Evolutionary conservation across 768 basidiomycete species (phyloP).

Genomic region (Tricholoma sp.): DNA sequence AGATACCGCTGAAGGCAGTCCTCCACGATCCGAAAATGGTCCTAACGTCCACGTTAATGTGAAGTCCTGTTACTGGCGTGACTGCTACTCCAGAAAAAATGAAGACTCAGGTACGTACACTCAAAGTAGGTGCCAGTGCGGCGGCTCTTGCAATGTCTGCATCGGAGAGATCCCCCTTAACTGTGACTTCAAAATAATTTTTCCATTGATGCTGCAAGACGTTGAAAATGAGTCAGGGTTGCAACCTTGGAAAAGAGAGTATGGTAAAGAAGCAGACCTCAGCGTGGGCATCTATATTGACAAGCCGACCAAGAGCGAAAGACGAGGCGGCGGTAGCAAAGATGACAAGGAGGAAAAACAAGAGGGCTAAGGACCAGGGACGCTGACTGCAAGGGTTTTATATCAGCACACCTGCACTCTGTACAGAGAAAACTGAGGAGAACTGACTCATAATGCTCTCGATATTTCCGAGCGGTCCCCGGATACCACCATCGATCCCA

Average conservation of each 20-base stretch:
- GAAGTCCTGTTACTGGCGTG: constrained; percentile 20
- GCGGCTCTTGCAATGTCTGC: constrained; percentile 28
- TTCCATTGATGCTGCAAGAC: constrained; percentile 25
- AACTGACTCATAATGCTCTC: constrained; percentile 33
- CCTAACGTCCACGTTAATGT: constrained; percentile 34
- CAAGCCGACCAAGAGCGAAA: constrained; percentile 33
- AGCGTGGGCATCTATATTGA: constrained; percentile 24
- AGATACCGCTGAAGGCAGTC: constrained; percentile 28
- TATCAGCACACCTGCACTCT: not conserved
- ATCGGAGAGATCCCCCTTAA: constrained; percentile 29
- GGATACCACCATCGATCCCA: constrained; percentile 30
- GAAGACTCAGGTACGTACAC: constrained; percentile 14
- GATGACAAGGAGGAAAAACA: constrained; percentile 32
- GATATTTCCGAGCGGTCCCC: constrained; percentile 26
- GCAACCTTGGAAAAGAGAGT: not conserved
- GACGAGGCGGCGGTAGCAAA: constrained; percentile 22
- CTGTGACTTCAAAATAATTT: constrained; percentile 29
- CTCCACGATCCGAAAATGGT: constrained; percentile 30
- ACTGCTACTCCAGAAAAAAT: not conserved
- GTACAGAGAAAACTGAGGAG: not conserved
- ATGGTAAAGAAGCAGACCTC: not conserved
- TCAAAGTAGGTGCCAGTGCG: constrained; percentile 21
- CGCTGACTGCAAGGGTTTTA: constrained; percentile 21
- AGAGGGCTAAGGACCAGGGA: constrained; percentile 32
- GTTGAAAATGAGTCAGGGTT: not conserved